Evolutionary conservation across 164 flowering plant genomes (phyloP).

Genomic region (Liquidambar formosana): DNA sequence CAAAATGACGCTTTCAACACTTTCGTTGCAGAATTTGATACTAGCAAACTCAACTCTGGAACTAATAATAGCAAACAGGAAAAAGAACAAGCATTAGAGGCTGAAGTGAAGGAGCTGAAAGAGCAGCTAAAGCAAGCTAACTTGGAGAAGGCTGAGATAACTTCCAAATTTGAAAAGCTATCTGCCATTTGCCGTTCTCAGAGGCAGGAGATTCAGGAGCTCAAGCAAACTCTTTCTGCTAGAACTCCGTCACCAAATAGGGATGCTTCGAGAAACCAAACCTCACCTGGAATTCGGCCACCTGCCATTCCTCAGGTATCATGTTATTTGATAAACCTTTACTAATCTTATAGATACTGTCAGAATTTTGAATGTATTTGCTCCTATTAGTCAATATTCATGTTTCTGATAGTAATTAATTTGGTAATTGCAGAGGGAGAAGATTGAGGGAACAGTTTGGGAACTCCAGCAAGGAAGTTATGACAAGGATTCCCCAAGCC

Average conservation of each 20-base stretch:
- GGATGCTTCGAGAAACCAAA: constrained; percentile 40
- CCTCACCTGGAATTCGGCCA: constrained; percentile 33
- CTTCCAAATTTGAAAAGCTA: constrained; percentile 86
- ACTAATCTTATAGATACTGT: background rate
- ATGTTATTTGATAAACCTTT: background rate
- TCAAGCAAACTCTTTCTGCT: constrained; percentile 74
- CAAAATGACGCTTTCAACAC: constrained; percentile 60
- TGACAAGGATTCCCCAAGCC: constrained; percentile 33
- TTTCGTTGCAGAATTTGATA: constrained; percentile 86
- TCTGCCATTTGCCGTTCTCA: constrained; percentile 92
- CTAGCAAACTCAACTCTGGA: constrained; percentile 44
- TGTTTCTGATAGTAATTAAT: background rate
- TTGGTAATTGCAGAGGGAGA: constrained; percentile 41
- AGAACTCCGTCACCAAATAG: constrained; percentile 62
- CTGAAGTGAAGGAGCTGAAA: constrained; percentile 71
- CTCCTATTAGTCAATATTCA: background rate
- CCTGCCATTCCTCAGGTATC: constrained; percentile 47
- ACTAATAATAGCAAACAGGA: constrained; percentile 20
- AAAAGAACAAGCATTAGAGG: constrained; percentile 50
- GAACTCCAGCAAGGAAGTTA: constrained; percentile 57
- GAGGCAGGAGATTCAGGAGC: constrained; percentile 94
- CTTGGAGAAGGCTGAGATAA: constrained; percentile 75
- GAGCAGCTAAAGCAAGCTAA: constrained; percentile 65
- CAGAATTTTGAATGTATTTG: background rate
- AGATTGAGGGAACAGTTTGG: constrained; percentile 54